phyloP scores from a whole-genome alignment of 2,329 filamentous ascomycete species.

The Parastagonospora nodorum region DNA sequence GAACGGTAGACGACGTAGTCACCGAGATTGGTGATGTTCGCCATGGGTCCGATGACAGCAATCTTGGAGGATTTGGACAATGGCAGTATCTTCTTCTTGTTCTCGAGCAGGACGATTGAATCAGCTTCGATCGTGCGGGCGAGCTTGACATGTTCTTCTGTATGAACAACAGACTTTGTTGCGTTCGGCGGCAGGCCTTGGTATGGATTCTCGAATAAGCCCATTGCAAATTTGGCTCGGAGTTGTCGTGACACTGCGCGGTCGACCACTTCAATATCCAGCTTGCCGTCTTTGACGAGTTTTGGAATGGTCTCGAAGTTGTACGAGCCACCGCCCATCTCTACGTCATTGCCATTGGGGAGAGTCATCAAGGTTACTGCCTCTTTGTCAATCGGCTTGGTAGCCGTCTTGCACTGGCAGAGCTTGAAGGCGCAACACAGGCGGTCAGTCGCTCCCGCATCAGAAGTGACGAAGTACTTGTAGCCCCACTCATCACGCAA shows the following conservation, averaged over 20 bases:
- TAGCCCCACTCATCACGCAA: slow-evolving; percentile 75
- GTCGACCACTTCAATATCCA: slow-evolving; percentile 66
- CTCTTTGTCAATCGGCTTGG: slow-evolving; percentile 65
- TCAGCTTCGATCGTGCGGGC: slow-evolving; percentile 70
- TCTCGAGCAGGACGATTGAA: slow-evolving; percentile 75
- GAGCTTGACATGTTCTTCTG: slow-evolving; percentile 61
- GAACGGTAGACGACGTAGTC: slow-evolving; percentile 73
- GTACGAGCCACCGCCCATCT: slow-evolving; percentile 78
- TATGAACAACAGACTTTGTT: slow-evolving; percentile 66
- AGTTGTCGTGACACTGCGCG: slow-evolving; percentile 69
- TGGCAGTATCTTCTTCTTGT: slow-evolving; percentile 67
- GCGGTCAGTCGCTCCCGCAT: slow-evolving; percentile 73
- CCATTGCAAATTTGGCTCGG: slow-evolving; percentile 70
- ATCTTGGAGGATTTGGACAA: slow-evolving; percentile 69
- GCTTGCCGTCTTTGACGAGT: slow-evolving; percentile 64
- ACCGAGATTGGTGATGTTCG: slow-evolving; percentile 62
- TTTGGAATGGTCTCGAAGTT: slow-evolving; percentile 69
- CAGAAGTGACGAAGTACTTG: slow-evolving; percentile 68
- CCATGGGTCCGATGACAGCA: slow-evolving; percentile 78
- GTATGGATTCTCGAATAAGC: slow-evolving; percentile 74
- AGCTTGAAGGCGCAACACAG: slow-evolving; percentile 68
- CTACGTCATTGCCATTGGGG: slow-evolving; percentile 72
- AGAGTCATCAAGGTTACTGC: slow-evolving; percentile 68
- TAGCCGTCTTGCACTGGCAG: slow-evolving; percentile 54
- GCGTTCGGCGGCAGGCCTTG: slow-evolving; percentile 61